A percentile compares a stretch with the other conserved stretches of the same genome.
phyloP scores from a whole-genome alignment of 257 asterid species.

The Anisodus tanguticus region DNA sequence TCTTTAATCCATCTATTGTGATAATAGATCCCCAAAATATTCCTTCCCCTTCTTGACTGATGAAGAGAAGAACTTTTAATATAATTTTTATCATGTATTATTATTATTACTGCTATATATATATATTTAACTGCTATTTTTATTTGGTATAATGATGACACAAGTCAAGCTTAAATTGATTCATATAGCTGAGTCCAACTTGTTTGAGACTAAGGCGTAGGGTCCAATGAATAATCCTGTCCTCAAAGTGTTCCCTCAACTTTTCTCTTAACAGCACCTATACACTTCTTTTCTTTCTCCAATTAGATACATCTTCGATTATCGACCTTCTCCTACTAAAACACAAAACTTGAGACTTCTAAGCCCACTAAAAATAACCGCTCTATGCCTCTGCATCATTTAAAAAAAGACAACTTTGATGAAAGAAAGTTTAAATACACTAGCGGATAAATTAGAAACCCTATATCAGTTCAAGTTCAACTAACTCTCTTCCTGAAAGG shows the following conservation, averaged over 20 bases:
- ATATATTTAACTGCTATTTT: not conserved
- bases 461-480: not conserved
- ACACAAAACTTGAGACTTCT: not conserved
- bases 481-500: not conserved
- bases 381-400: not conserved
- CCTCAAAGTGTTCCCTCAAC: not conserved
- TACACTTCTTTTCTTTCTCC: not conserved
- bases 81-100: not conserved
- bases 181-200: not conserved
- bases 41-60: not conserved
- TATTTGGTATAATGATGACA: not conserved
- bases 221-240: not conserved
- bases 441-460: not conserved
- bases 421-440: not conserved
- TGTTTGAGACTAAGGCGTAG: not conserved
- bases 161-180: not conserved
- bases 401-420: not conserved
- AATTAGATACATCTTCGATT: not conserved
- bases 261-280: not conserved
- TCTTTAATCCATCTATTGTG: not conserved
- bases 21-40: constrained; percentile 3
- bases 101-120: not conserved
- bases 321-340: not conserved
- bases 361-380: not conserved
- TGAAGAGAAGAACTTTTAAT: not conserved